Percentiles rank a stretch among this genome's conserved stretches.
Evolutionary conservation across 805 yeast species (phyloP).

Genomic region (Jamesozyma jinghongensis): DNA sequence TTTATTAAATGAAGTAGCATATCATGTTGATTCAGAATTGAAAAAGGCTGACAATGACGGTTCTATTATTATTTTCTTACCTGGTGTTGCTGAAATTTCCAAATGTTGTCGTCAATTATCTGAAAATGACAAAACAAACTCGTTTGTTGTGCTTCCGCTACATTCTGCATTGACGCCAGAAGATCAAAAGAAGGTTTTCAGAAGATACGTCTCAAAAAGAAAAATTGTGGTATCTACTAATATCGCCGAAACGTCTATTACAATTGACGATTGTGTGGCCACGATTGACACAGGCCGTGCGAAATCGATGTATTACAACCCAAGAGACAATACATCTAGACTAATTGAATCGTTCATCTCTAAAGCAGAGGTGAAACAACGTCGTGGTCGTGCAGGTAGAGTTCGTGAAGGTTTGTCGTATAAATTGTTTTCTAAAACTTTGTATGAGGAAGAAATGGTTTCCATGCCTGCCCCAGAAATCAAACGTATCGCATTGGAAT

Average conservation of each 20-base stretch:
- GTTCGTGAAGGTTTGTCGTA: constrained; percentile 74
- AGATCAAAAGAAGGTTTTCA: constrained; percentile 75
- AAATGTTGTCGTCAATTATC: constrained; percentile 36
- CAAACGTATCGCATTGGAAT: constrained; percentile 72
- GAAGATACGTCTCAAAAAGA: constrained; percentile 45
- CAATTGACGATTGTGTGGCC: constrained; percentile 89
- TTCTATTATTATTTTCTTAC: constrained; percentile 74
- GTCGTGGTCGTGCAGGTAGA: constrained; percentile 99
- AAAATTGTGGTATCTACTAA: constrained; percentile 86
- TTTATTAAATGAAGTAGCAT: constrained; percentile 49
- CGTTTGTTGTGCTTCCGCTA: constrained; percentile 53
- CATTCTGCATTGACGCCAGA: constrained; percentile 81
- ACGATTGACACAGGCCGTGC: constrained; percentile 85
- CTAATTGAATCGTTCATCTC: constrained; percentile 82
- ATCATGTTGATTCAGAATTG: constrained; percentile 44
- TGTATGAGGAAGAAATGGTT: constrained; percentile 49
- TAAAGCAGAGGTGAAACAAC: constrained; percentile 77
- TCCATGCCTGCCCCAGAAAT: constrained; percentile 84
- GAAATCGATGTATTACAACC: constrained; percentile 65
- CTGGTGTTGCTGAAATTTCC: constrained; percentile 84
- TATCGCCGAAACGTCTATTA: constrained; percentile 94
- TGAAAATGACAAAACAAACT: constrained; percentile 7
- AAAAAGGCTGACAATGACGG: constrained; percentile 40
- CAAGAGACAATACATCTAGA: constrained; percentile 56
- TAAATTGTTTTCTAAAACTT: constrained; percentile 60